Evolutionary conservation across 2,329 filamentous ascomycete species (phyloP), one percentile per base, ranked within the genome.

Genomic region (Colletotrichum sp.): DNA sequence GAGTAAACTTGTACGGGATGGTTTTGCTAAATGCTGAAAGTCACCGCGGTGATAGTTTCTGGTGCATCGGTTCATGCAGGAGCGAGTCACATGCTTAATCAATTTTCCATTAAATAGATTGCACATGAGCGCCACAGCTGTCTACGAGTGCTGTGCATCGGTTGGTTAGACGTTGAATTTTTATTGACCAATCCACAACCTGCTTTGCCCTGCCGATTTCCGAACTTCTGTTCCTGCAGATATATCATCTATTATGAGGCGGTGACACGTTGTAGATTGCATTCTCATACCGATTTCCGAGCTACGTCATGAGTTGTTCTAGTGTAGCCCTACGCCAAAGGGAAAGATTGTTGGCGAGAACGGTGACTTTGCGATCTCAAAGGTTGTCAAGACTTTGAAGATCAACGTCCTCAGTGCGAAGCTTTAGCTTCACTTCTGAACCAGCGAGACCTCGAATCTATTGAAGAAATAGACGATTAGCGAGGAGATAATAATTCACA

Each of bases 301-400:
- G n/a, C 18, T 21, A 21, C n/a, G n/a, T 52, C 44, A 52, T 13
- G 12, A 6, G 44, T 21, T 49, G 4, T 1, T 49, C 6, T 49
- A 12, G 44, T 21, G 8, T 21, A 10, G 16, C n/a, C n/a, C n/a
- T 18, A 13, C 10, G 4, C 1, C 2, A 10, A 52, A 21, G 1
- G 10, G 1, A 2, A 52, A 21, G 10, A 2, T 13, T 21, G n/a
- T n/a, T 10, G 16, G 5, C 1, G 2, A 5, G 2, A n/a, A 18
- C 39, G 18, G 9, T 5, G 9, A 10, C 9, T 12, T 52, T 21
- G 10, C n/a, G 6, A 52, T 3, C 3, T 7, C 0, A 21, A 52
- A 21, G n/a, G 2, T 21, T 13, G 10, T 21, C 44, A 13, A 52
- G n/a, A 2, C 10, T 0, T 0, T 21, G n/a, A 52, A 21, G 10